Evolutionary conservation across 148 eudicot genomes (phyloP).

Genomic region (Heliamphora exappendiculata): DNA sequence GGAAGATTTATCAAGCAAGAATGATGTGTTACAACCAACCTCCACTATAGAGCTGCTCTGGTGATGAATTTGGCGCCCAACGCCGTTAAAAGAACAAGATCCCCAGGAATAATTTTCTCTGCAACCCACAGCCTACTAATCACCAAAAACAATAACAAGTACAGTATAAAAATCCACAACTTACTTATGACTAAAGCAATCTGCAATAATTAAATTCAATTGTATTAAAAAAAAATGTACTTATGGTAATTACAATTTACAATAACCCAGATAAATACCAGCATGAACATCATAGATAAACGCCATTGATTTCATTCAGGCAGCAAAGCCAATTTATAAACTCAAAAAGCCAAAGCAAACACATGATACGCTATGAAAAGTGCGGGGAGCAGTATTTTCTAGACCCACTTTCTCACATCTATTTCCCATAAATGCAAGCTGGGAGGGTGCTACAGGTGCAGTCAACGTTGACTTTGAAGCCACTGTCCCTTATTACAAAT

Average conservation of each 20-base stretch:
- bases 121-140: constrained; percentile 66
- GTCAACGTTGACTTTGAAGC: not conserved
- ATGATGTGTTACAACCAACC: constrained; percentile 35
- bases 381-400: not conserved
- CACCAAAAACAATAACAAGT: constrained; percentile 39
- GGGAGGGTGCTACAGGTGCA: not conserved
- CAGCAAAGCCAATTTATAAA: not conserved
- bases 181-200: not conserved
- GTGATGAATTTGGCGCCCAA: constrained; percentile 43
- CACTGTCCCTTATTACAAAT: no score
- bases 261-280: not conserved
- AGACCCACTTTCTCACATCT: not conserved
- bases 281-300: not conserved
- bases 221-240: not conserved
- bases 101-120: constrained; percentile 36
- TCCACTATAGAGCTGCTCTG: constrained; percentile 57
- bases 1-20: not conserved
- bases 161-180: constrained; percentile 17
- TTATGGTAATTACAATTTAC: not conserved
- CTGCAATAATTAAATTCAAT: not conserved
- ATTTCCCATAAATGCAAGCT: not conserved
- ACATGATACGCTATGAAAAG: not conserved
- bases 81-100: constrained; percentile 25
- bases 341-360: not conserved
- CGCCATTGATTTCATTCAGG: not conserved